These are phyloP conservation scores for Gynandropsis gynandra DNA, from an alignment of 345 rosid genomes.

Conservation along the genomic window DNA sequence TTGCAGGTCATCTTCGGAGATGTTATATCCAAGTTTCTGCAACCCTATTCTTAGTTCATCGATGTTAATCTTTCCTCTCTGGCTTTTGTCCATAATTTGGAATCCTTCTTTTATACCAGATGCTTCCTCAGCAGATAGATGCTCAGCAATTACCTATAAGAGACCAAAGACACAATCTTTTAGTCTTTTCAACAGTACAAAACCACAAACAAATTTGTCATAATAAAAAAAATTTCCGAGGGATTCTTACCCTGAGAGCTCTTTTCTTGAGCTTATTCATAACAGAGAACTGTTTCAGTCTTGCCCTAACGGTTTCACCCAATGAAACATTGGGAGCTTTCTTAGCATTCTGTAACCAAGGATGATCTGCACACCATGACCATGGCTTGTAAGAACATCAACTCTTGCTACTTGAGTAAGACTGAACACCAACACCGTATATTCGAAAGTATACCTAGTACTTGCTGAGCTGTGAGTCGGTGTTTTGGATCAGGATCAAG, in stretches of 20 bases:
- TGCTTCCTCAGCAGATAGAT: conserved; percentile 86
- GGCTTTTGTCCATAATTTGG: conserved; percentile 66
- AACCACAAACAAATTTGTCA: too few species aligned
- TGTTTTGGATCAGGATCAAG: conserved; percentile 80
- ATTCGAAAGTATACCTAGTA: conserved; percentile 58
- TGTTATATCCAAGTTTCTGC: conserved; percentile 65
- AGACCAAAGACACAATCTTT: background rate
- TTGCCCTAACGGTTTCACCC: conserved; percentile 93
- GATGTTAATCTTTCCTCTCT: conserved; percentile 75
- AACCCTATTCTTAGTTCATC: conserved; percentile 77
- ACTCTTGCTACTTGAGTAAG: background rate
- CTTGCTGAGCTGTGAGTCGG: conserved; percentile 93
- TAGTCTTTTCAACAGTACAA: background rate
- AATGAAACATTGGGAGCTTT: conserved; percentile 88
- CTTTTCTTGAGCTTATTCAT: conserved; percentile 99
- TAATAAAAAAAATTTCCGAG: too few species aligned
- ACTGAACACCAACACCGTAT: conserved; percentile 7
- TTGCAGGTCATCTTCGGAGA: conserved; percentile 78
- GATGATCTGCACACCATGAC: conserved; percentile 53
- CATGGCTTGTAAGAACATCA: background rate
- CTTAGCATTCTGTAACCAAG: conserved; percentile 90
- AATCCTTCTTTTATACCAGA: conserved; percentile 91
- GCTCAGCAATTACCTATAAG: conserved; percentile 84
- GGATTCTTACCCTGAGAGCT: conserved; percentile 81
- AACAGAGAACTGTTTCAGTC: conserved; percentile 88